Evolutionary conservation across 2,329 filamentous ascomycete genomes (phyloP).

Genomic region (Stachybotrys elegans): DNA sequence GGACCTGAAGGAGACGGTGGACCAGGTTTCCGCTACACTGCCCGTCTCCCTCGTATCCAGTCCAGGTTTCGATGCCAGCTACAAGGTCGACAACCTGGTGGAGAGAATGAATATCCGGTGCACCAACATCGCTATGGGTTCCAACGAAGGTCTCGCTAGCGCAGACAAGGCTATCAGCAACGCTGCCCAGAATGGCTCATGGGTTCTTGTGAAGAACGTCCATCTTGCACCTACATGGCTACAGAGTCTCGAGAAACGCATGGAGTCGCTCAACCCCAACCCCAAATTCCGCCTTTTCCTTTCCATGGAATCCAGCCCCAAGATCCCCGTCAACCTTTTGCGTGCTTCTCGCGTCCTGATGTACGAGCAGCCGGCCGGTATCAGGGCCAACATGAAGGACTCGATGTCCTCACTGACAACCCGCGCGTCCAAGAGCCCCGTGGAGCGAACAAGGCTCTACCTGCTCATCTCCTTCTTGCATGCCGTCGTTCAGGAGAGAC

Average conservation of each 20-base stretch:
- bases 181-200: slow-evolving; percentile 84
- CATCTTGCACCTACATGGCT: slow-evolving; percentile 95
- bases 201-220: slow-evolving; percentile 99
- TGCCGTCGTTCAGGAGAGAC: slow-evolving; percentile 88
- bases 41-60: slow-evolving; percentile 92
- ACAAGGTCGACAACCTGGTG: slow-evolving; percentile 96
- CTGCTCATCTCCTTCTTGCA: slow-evolving; percentile 90
- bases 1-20: slow-evolving; percentile 79
- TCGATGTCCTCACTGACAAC: slow-evolving; percentile 79
- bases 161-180: slow-evolving; percentile 94
- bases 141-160: slow-evolving; percentile 84
- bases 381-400: slow-evolving; percentile 98
- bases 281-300: slow-evolving; percentile 90
- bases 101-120: slow-evolving; percentile 77
- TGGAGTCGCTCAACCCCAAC: slow-evolving; percentile 92
- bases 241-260: slow-evolving; percentile 92
- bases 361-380: slow-evolving; percentile 96
- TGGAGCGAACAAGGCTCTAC: slow-evolving; percentile 87
- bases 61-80: slow-evolving; percentile 95
- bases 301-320: slow-evolving; percentile 95
- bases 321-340: slow-evolving; percentile 94
- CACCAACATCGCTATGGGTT: slow-evolving; percentile 98
- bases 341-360: slow-evolving; percentile 91
- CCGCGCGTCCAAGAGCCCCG: slow-evolving; percentile 72
- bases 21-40: slow-evolving; percentile 75